phyloP scores from a whole-genome alignment of 2,329 filamentous ascomycete species.

The Xylariaceae sp. region DNA sequence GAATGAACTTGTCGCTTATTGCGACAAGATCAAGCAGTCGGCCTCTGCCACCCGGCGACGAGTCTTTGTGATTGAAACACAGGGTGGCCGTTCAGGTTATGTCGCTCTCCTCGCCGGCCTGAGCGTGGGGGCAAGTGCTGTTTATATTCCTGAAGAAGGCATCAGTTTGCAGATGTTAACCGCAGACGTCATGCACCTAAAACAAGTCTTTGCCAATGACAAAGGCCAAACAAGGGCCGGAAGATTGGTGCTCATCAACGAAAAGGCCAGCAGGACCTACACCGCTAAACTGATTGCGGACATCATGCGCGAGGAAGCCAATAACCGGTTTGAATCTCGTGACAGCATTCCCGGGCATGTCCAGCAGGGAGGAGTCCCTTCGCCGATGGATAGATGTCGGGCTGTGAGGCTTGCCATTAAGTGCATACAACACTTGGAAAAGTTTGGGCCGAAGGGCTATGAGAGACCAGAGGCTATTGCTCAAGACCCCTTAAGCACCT shows the following conservation, averaged over 20 bases:
- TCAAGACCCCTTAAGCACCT: slow-evolving; percentile 66
- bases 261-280: slow-evolving; percentile 87
- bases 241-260: slow-evolving; percentile 93
- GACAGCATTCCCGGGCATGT: slow-evolving; percentile 91
- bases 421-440: slow-evolving; percentile 87
- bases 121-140: slow-evolving; percentile 83
- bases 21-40: slow-evolving; percentile 95
- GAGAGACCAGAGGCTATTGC: slow-evolving; percentile 59
- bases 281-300: slow-evolving; percentile 88
- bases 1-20: slow-evolving; percentile 91
- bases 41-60: slow-evolving; percentile 88
- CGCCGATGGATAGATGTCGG: slow-evolving; percentile 91
- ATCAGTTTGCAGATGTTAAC: slow-evolving; percentile 91
- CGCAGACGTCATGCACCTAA: slow-evolving; percentile 82
- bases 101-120: slow-evolving; percentile 87
- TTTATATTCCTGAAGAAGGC: slow-evolving; percentile 96
- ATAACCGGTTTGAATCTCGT: slow-evolving; percentile 86
- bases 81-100: slow-evolving; percentile 92
- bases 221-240: slow-evolving; percentile 84
- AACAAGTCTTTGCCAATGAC: slow-evolving; percentile 79
- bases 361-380: slow-evolving; percentile 88
- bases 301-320: slow-evolving; percentile 91
- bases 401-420: slow-evolving; percentile 90
- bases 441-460: slow-evolving; percentile 62
- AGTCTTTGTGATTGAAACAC: slow-evolving; percentile 97